Evolutionary conservation across 495 filamentous ascomycete genomes (phyloP).

Genomic region (Trichoderma erinaceum): DNA sequence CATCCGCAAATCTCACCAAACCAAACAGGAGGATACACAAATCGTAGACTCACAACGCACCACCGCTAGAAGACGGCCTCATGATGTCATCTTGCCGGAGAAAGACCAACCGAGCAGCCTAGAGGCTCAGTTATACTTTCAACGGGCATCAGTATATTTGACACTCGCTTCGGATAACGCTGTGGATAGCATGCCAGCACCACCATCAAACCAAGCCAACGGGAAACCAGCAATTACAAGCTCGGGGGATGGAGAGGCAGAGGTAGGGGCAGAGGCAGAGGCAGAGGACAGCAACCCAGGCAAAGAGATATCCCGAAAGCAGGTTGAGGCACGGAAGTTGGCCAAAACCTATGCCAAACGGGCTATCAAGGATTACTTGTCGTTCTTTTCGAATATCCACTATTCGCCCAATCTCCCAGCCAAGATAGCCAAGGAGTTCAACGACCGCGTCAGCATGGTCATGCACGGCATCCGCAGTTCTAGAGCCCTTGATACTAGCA

Average conservation of each 20-base stretch:
- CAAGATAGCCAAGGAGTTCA: slow-evolving; percentile 60
- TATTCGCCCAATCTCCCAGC: slow-evolving; percentile 65
- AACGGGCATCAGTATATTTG: slow-evolving; percentile 67
- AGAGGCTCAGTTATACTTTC: slow-evolving; percentile 68
- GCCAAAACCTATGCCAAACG: slow-evolving; percentile 68
- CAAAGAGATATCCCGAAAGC: slow-evolving; percentile 38
- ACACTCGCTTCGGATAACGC: slow-evolving; percentile 62
- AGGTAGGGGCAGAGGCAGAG: neutral
- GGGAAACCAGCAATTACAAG: neutral
- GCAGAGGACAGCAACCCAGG: slow-evolving; percentile 24
- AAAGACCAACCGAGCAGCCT: slow-evolving; percentile 67
- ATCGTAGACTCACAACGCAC: slow-evolving; percentile 29
- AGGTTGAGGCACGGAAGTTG: slow-evolving; percentile 54
- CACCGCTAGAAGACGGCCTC: slow-evolving; percentile 34
- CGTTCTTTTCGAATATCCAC: slow-evolving; percentile 64
- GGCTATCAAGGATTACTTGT: slow-evolving; percentile 62
- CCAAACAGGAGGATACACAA: slow-evolving; percentile 34
- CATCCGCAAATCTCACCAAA: slow-evolving; percentile 36
- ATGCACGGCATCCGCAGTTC: slow-evolving; percentile 30
- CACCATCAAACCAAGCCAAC: neutral
- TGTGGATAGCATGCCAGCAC: slow-evolving; percentile 40
- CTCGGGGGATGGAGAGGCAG: neutral
- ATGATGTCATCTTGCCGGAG: slow-evolving; percentile 54
- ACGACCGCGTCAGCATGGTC: slow-evolving; percentile 54
- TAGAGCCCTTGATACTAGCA: slow-evolving; percentile 17